phyloP scores from a whole-genome alignment of 495 filamentous ascomycete genomes.

The Aspergillus hancockii region DNA sequence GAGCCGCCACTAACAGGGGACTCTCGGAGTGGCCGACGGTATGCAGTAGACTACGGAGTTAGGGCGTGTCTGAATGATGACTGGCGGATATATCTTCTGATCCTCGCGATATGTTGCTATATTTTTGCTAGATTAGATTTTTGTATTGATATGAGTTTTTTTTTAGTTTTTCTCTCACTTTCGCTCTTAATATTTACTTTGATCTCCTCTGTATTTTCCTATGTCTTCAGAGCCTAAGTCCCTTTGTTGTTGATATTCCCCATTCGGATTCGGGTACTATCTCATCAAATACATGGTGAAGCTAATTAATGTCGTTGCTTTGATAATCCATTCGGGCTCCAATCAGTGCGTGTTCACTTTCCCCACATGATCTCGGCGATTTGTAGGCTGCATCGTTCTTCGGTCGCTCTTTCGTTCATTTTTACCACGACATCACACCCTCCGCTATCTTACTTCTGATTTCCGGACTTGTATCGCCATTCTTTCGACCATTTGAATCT shows the following conservation, averaged over 20 bases:
- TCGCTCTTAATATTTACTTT: background rate
- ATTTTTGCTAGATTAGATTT: background rate
- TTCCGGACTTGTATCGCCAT: background rate
- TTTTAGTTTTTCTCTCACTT: background rate
- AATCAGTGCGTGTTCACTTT: conserved; percentile 9
- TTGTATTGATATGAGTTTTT: background rate
- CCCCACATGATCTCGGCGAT: conserved; percentile 20
- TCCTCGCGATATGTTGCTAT: background rate
- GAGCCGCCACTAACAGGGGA: background rate
- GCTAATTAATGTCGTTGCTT: too few species aligned
- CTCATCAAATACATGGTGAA: too few species aligned
- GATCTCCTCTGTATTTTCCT: background rate
- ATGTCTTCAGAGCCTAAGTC: too few species aligned
- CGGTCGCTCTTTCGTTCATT: conserved; percentile 15
- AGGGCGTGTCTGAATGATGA: too few species aligned
- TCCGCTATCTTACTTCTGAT: conserved; percentile 9
- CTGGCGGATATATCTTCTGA: background rate
- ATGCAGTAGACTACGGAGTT: background rate
- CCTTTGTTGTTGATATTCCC: too few species aligned
- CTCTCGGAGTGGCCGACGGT: background rate
- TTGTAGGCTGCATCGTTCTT: conserved; percentile 25
- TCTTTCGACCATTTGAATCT: conserved; percentile 2
- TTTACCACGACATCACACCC: conserved; percentile 5
- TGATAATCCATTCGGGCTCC: background rate
- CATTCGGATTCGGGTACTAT: too few species aligned